Base-by-base conservation (phyloP, 108 stramenopile genomes). In the Parietichytrium sp. region DNA sequence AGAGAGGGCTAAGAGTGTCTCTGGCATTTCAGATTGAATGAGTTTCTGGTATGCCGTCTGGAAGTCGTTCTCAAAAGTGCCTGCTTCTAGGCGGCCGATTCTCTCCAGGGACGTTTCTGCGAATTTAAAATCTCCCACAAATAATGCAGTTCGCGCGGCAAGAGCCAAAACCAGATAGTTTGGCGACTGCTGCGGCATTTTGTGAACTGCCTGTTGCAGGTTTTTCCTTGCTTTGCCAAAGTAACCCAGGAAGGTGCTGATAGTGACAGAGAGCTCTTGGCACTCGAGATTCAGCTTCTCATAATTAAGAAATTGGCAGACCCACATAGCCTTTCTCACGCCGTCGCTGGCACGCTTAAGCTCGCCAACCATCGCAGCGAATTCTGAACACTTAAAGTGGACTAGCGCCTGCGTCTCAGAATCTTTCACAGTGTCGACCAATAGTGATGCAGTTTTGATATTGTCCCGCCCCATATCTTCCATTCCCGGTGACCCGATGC, bases 261-360 rank as follows among this genome's bases (percentile, higher is more conserved):
- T 72, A 16, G 61, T 15, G 61, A 72, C 38, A n/a, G 61, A 72
- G 15, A 72, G 42, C 33, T 33, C 45, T n/a, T 72, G 61, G 8
- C 15, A 6, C 1, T 72, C 61, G 38, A 72, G 42, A 2, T 45
- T 7, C 15, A 72, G 33, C 6, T 42, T 33, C 42, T 72, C 61
- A 16, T 45, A 6, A 27, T 72, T 72, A 10, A 72, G 20, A 45
- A 72, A 72, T n/a, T 72, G 36, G 61, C 61, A 72, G 16, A 72
- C 45, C 61, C 61, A 72, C 8, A 72, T 2, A 6, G 61, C 61
- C 20, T 72, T 72, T n/a, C 61, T 33, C 6, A 72, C 61, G 38
- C 61, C n/a, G 33, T 72, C 61, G 42, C 61, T 38, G 23, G 61
- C 61, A n/a, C 45, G 61, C 61, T 72, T 72, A n/a, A 72, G 18